A percentile compares a stretch with the other conserved stretches of the same genome.
Conservation (phyloP, 2,329 filamentous ascomycete species). For the Pezicula neosporulosa region DNA sequence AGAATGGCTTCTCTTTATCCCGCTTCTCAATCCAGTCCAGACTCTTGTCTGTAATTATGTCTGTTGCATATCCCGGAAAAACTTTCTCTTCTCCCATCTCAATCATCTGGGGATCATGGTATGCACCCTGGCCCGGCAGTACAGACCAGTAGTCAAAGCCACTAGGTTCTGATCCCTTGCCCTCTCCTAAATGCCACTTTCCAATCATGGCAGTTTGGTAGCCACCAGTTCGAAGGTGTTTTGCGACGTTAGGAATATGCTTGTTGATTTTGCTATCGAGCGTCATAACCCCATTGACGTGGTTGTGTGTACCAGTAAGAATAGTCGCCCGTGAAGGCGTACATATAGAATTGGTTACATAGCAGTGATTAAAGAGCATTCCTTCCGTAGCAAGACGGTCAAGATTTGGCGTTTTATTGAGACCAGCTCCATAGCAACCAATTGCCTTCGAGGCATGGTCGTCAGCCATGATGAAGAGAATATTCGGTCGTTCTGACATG, state of each 20-base stretch:
- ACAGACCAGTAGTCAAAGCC: conserved; percentile 50
- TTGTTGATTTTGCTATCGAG: conserved; percentile 47
- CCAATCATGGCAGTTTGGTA: conserved; percentile 51
- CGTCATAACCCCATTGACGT: conserved; percentile 49
- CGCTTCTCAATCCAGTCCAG: conserved; percentile 38
- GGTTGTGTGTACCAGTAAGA: conserved; percentile 47
- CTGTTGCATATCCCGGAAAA: conserved; percentile 43
- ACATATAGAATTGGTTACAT: conserved; percentile 51
- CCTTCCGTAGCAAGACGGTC: conserved; percentile 46
- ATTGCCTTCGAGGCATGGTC: conserved; percentile 50
- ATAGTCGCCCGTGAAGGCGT: conserved; percentile 49
- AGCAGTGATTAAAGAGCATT: conserved; percentile 50
- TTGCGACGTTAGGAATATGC: conserved; percentile 46
- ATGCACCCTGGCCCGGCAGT: conserved; percentile 48
- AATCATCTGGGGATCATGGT: conserved; percentile 49
- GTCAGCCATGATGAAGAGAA: conserved; percentile 52
- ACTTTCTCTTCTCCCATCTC: conserved; percentile 30
- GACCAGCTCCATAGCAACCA: conserved; percentile 44
- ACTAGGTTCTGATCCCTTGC: conserved; percentile 38
- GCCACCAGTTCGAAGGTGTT: conserved; percentile 40
- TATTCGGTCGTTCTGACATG: conserved; percentile 27
- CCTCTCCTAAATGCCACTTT: conserved; percentile 52
- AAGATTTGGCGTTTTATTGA: conserved; percentile 48
- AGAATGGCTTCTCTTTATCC: conserved; percentile 39
- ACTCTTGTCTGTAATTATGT: conserved; percentile 49